Percentiles rank a stretch among this genome's conserved stretches.
Evolutionary conservation across 176 grass and related monocot species (phyloP).

Genomic region (Aegilops longissima): DNA sequence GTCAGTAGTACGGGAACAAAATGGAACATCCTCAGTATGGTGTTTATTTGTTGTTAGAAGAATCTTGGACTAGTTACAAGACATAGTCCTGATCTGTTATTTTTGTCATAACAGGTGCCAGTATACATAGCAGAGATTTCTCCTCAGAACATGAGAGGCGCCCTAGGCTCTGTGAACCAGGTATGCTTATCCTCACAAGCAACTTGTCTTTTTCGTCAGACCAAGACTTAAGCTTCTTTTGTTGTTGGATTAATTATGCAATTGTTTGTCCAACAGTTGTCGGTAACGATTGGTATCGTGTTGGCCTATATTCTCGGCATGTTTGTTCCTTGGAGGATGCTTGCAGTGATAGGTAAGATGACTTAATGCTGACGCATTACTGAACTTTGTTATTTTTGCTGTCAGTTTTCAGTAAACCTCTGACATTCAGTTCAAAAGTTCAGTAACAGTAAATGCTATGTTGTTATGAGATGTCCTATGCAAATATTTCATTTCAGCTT

Average conservation of each 20-base stretch:
- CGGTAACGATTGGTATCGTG: slow-evolving; percentile 85
- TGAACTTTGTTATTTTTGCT: neutral
- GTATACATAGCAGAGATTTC: slow-evolving; percentile 97
- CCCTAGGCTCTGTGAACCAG: slow-evolving; percentile 89
- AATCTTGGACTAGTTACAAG: slow-evolving; percentile 10
- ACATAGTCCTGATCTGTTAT: neutral
- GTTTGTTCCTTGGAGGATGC: slow-evolving; percentile 93
- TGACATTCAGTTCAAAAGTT: neutral
- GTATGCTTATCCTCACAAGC: slow-evolving; percentile 20
- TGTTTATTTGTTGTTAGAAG: neutral
- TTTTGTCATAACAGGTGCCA: slow-evolving; percentile 63
- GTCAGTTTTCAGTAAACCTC: neutral
- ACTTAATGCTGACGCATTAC: slow-evolving; percentile 2
- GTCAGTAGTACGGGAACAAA: neutral
- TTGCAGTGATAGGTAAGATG: slow-evolving; percentile 86
- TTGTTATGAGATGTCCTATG: neutral
- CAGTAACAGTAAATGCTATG: neutral
- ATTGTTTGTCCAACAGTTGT: slow-evolving; percentile 45
- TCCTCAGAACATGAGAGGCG: slow-evolving; percentile 93
- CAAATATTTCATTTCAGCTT: neutral
- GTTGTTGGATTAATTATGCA: slow-evolving; percentile 5
- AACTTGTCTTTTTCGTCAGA: slow-evolving; percentile 12
- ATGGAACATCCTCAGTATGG: neutral
- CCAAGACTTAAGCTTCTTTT: neutral
- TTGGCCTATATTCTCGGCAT: slow-evolving; percentile 89